Percentiles rank a stretch among this genome's conserved stretches.
Evolutionary conservation across 2,329 filamentous ascomycete genomes (phyloP).

Genomic region (Drechslera avenae): DNA sequence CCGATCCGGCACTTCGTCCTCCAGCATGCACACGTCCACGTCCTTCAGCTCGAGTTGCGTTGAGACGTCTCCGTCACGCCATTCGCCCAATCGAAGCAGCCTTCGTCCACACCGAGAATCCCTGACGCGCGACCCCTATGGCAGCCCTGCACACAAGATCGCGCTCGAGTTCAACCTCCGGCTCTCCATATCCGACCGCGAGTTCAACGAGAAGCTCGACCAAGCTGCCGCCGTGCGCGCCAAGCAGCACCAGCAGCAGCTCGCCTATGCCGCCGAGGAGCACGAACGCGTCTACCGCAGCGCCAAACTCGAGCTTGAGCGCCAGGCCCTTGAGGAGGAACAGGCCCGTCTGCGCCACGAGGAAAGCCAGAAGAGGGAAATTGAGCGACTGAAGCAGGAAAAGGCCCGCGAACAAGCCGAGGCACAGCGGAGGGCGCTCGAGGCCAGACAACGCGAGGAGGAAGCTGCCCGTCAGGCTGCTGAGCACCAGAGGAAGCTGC

Average conservation of each 20-base stretch:
- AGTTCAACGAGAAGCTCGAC: conserved; percentile 65
- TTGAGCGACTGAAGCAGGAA: conserved; percentile 51
- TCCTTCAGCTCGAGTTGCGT: conserved; percentile 42
- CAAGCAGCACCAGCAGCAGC: conserved; percentile 66
- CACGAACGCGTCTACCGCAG: conserved; percentile 68
- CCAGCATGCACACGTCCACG: conserved; percentile 43
- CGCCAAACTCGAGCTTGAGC: conserved; percentile 60
- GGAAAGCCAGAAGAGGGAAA: conserved; percentile 44
- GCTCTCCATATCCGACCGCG: conserved; percentile 49
- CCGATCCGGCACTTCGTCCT: conserved; percentile 41
- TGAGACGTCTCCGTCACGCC: conserved; percentile 38
- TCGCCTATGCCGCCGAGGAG: conserved; percentile 67
- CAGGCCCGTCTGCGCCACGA: conserved; percentile 40
- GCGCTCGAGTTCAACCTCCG: conserved; percentile 51
- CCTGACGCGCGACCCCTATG: conserved; percentile 29
- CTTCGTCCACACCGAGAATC: conserved; percentile 31
- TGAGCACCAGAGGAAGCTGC: conserved; percentile 35
- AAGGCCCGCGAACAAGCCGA: conserved; percentile 51
- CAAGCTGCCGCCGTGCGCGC: conserved; percentile 66
- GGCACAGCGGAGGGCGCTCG: conserved; percentile 40
- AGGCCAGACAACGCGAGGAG: conserved; percentile 42
- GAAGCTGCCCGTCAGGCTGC: conserved; percentile 35
- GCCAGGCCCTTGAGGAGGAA: conserved; percentile 53
- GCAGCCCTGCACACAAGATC: conserved; percentile 45
- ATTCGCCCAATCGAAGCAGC: conserved; percentile 39